Evolutionary conservation across 768 basidiomycete genomes (phyloP).

Genomic region (Tephrocybe rancida): DNA sequence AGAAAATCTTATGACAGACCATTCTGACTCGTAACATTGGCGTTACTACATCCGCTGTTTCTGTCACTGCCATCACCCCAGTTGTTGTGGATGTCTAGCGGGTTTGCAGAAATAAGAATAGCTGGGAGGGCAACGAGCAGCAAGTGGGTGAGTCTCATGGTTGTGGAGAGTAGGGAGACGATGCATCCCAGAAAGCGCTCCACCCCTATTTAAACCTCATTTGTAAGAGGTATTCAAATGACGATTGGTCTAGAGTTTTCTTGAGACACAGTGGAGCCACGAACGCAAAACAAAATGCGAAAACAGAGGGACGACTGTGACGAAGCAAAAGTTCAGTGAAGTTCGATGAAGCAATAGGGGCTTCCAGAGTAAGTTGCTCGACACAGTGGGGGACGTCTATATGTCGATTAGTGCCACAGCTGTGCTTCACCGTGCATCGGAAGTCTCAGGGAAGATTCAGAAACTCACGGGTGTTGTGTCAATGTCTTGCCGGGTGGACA

Average conservation of each 20-base stretch:
- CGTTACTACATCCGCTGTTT: not conserved
- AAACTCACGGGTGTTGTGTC: constrained; percentile 12
- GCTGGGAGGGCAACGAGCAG: constrained; percentile 5
- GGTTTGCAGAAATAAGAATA: not conserved
- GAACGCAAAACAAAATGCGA: not conserved
- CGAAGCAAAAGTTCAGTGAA: not conserved
- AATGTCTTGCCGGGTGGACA: not conserved
- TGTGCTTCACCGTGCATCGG: not conserved
- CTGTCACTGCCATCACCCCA: not conserved
- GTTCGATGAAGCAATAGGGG: not conserved
- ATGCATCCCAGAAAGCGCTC: not conserved
- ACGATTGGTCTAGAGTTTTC: constrained; percentile 1
- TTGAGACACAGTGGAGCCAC: constrained; percentile 15
- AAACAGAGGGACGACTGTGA: not conserved
- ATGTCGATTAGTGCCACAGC: not conserved
- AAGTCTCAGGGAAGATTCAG: constrained; percentile 6
- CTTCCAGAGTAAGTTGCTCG: not conserved
- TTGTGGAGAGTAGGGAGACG: not conserved
- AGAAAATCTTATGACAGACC: constrained; percentile 11
- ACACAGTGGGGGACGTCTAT: not conserved
- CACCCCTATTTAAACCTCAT: constrained; percentile 15
- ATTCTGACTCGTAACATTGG: constrained; percentile 6
- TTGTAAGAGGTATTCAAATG: constrained; percentile 10
- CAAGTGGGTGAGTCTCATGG: constrained; percentile 10
- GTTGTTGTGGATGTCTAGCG: not conserved